Percentiles rank a stretch among this genome's conserved stretches.
These are phyloP conservation scores for Cutaneotrichosporon mucoides DNA, from an alignment of 1,284 basidiomycete genomes.

Conservation along the genomic window DNA sequence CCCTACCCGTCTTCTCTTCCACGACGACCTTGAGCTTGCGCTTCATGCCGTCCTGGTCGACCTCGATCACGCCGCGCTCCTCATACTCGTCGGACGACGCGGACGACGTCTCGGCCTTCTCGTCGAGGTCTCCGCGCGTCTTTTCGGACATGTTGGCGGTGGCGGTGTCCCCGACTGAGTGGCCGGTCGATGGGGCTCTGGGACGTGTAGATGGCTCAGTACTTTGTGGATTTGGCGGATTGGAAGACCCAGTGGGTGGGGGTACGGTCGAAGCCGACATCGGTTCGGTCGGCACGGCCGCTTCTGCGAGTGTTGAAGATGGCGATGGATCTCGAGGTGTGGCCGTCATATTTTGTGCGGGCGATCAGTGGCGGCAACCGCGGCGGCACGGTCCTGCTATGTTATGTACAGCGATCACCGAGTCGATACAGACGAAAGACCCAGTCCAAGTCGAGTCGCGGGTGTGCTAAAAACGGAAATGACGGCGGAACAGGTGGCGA, in stretches of 20 bases:
- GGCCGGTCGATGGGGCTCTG: too few species aligned
- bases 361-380: background rate
- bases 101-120: background rate
- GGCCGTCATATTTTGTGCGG: background rate
- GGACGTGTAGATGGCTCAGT: too few species aligned
- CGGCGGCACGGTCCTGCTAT: background rate
- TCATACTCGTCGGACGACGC: constrained; percentile 8
- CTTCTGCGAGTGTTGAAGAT: background rate
- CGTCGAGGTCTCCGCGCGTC: constrained; percentile 1
- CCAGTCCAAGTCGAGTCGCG: background rate
- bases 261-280: background rate
- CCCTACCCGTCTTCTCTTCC: constrained; percentile 39
- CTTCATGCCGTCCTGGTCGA: constrained; percentile 28
- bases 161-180: background rate
- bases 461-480: too few species aligned
- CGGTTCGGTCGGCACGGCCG: background rate
- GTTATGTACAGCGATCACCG: background rate
- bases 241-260: background rate
- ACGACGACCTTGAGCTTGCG: constrained; percentile 40
- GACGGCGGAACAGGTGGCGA: too few species aligned
- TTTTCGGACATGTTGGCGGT: background rate
- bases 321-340: constrained; percentile 1
- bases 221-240: too few species aligned
- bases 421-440: background rate
- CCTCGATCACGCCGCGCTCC: constrained; percentile 18